Conservation (phyloP, 2,329 filamentous ascomycete genomes). For the Arthrobotrys conoides region DNA sequence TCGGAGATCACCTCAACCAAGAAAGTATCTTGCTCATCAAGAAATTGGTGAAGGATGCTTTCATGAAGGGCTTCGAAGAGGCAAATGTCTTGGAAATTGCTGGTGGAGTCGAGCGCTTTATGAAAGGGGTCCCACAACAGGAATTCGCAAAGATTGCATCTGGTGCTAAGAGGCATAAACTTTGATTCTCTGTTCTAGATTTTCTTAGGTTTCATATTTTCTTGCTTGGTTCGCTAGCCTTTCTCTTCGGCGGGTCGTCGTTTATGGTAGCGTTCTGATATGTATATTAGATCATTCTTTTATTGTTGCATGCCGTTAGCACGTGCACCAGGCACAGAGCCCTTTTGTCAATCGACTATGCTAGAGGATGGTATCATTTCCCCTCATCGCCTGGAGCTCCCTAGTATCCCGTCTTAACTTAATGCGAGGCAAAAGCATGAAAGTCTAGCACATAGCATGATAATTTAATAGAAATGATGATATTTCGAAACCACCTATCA, state of each 20-base stretch:
- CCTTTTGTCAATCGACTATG: neutral
- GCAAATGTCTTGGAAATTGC: conserved; percentile 89
- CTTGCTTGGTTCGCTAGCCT: neutral
- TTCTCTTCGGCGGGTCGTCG: neutral
- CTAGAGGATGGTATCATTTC: neutral
- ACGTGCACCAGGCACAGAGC: neutral
- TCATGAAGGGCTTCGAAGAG: conserved; percentile 79
- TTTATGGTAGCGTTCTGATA: neutral
- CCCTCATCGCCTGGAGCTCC: neutral
- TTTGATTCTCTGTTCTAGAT: conserved; percentile 70
- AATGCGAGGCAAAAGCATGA: neutral
- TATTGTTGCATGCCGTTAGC: neutral
- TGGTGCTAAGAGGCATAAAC: conserved; percentile 94
- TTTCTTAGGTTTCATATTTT: neutral
- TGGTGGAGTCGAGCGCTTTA: conserved; percentile 84
- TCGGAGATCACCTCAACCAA: conserved; percentile 84
- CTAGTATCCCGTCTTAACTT: neutral
- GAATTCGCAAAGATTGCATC: conserved; percentile 88
- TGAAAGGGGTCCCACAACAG: conserved; percentile 84
- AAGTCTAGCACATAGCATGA: neutral
- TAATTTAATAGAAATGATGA: too few relatives aligned
- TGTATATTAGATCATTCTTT: conserved; percentile 10
- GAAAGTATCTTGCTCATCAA: conserved; percentile 88
- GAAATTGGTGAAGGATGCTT: conserved; percentile 81
- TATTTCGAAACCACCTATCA: neutral